Evolutionary conservation across 139 green algal species (phyloP).

Genomic region (Mychonastes homosphaera): DNA sequence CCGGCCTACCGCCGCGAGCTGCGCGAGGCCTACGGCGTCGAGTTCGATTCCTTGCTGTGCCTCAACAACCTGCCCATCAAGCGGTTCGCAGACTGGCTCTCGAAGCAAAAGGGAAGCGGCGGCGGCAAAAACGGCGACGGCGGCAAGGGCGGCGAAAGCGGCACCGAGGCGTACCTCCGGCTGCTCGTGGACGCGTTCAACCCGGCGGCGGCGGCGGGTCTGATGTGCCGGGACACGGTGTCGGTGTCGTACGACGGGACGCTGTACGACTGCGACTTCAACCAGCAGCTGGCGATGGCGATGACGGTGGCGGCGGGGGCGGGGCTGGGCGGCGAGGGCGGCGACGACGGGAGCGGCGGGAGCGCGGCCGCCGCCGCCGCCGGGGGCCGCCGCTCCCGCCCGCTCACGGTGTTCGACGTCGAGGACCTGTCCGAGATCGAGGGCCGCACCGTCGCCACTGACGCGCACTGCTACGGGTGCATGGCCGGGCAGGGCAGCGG

Average conservation of each 20-base stretch:
- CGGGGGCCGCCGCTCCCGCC: neutral
- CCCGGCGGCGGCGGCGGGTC: slow-evolving; percentile 39
- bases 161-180: slow-evolving; percentile 82
- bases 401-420: slow-evolving; percentile 75
- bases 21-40: slow-evolving; percentile 54
- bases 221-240: slow-evolving; percentile 78
- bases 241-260: slow-evolving; percentile 80
- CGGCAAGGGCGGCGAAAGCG: neutral
- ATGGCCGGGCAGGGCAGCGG: slow-evolving; percentile 77
- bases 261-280: slow-evolving; percentile 98
- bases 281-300: slow-evolving; percentile 88
- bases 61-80: slow-evolving; percentile 99
- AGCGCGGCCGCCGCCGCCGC: neutral
- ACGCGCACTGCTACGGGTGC: slow-evolving; percentile 95
- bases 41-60: slow-evolving; percentile 76
- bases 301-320: neutral
- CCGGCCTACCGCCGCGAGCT: slow-evolving; percentile 45
- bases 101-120: slow-evolving; percentile 5
- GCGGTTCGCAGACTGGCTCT: slow-evolving; percentile 79
- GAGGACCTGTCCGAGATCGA: slow-evolving; percentile 55
- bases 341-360: slow-evolving; percentile 4
- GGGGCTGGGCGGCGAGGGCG: neutral
- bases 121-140: neutral
- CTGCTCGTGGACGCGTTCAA: slow-evolving; percentile 85
- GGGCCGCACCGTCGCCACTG: slow-evolving; percentile 48